phyloP scores from a whole-genome alignment of 768 basidiomycete genomes.

The Rhizopogon rudus region DNA sequence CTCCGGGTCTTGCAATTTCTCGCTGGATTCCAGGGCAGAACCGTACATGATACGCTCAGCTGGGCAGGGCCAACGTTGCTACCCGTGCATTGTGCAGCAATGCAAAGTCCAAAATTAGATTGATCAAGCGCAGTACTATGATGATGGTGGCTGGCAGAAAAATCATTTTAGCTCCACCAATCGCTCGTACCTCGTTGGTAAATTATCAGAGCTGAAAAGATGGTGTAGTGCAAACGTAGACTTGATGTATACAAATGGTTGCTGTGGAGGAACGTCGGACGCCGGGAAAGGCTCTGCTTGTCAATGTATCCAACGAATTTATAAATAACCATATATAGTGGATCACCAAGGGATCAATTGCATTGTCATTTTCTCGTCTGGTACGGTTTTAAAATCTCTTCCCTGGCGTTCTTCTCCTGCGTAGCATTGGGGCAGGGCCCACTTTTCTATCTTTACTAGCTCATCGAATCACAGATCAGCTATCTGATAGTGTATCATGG shows the following conservation, averaged over 20 bases:
- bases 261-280: slow-evolving; percentile 3
- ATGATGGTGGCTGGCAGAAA: neutral
- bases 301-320: too few species aligned
- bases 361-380: neutral
- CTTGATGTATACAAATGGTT: slow-evolving; percentile 1
- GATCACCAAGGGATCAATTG: neutral
- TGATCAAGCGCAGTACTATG: neutral
- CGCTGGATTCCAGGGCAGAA: too few species aligned
- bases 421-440: neutral
- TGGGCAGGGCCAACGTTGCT: too few species aligned
- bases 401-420: neutral
- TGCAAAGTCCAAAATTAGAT: neutral
- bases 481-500: slow-evolving; percentile 36
- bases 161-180: neutral
- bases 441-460: slow-evolving; percentile 1
- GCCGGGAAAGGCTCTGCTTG: neutral
- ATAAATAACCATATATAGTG: too few species aligned
- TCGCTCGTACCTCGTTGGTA: neutral
- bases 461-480: neutral
- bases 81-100: too few species aligned
- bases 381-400: neutral
- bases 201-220: neutral
- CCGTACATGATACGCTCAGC: too few species aligned
- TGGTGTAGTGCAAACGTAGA: neutral
- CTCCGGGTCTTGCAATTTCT: too few species aligned